Conservation (phyloP, 1,139 yeast species). For the Taphrina betulina region DNA sequence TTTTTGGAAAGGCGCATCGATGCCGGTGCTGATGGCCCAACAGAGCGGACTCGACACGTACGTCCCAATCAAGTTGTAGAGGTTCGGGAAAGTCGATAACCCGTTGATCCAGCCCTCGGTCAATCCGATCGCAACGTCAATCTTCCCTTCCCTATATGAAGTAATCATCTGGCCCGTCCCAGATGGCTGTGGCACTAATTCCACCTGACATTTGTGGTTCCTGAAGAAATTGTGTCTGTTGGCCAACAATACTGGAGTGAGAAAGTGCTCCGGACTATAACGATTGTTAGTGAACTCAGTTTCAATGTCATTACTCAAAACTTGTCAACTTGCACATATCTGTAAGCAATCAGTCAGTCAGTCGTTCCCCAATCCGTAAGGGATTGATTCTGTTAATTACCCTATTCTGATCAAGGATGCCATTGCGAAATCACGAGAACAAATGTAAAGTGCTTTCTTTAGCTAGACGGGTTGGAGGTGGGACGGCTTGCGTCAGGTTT, state of each 20-base stretch:
- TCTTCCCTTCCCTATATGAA: constrained; percentile 60
- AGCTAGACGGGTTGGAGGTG: too few relatives aligned
- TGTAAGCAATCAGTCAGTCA: too few relatives aligned
- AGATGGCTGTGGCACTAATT: constrained; percentile 72
- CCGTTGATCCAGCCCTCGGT: constrained; percentile 91
- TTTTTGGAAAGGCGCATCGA: constrained; percentile 54
- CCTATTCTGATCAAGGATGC: too few relatives aligned
- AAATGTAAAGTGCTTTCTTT: too few relatives aligned
- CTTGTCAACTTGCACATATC: too few relatives aligned
- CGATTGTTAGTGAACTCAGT: constrained; percentile 41
- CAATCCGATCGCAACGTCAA: constrained; percentile 76
- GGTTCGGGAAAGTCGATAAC: constrained; percentile 64
- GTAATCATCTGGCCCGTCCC: constrained; percentile 88
- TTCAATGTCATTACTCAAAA: too few relatives aligned
- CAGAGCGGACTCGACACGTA: constrained; percentile 77
- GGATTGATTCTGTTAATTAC: too few relatives aligned
- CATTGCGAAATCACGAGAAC: too few relatives aligned
- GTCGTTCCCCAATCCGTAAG: too few relatives aligned
- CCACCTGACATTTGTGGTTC: constrained; percentile 52
- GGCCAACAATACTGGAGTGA: constrained; percentile 81
- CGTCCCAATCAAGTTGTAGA: constrained; percentile 70
- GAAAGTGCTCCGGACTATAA: constrained; percentile 72
- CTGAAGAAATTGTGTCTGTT: constrained; percentile 57
- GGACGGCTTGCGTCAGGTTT: too few relatives aligned
- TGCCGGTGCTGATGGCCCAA: constrained; percentile 87